Evolutionary conservation across 1,284 basidiomycete genomes (phyloP), one percentile per base, ranked within the genome.

Genomic region (Naganishia sp.): DNA sequence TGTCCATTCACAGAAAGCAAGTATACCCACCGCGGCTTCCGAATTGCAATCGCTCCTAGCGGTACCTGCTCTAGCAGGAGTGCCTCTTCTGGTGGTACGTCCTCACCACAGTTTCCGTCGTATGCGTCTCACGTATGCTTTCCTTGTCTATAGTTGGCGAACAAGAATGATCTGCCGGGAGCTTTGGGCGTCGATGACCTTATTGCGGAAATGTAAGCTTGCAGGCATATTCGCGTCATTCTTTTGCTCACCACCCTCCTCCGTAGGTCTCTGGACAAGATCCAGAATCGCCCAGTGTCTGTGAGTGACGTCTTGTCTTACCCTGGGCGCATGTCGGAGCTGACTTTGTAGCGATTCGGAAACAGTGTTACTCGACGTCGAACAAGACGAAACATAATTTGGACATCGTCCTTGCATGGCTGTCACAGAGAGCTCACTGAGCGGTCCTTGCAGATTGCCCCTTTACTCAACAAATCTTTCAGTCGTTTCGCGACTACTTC

Each of bases 371-470:
- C 63, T 79, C 73, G 43, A 77, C 74, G 23, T 93, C 91, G 18
- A 93, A 94, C 88, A 94, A 94, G 80, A 93, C 88, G 71, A 90
- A 92, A 78, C 90, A 94, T 76, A 96, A 96, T 75, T 82, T 97
- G 61, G 83, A 84, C 70, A 81, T 84, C 39, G 82, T 83, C 1
- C 70, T 85, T 18, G 77, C 80, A 28, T 85, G 83, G 83, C 74
- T 84, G 18, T 75, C 76, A 6, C 77, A 79, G 64, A 68, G 78
- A 25, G 76, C 78, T 3, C 76, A 76, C 53, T 80, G 28, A 52
- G 6, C 23, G 18, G 28, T 52, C 23, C 21, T 7, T 15, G 5
- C 45, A 23, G 45, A 6, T n/a, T 18, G 45, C 45, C 35, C 7
- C 35, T 39, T 39, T 6, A 39, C 17, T 47, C 45, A n/a, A 47